Conservation (phyloP, 2,329 filamentous ascomycete genomes). For the Ophiobolus disseminans region DNA sequence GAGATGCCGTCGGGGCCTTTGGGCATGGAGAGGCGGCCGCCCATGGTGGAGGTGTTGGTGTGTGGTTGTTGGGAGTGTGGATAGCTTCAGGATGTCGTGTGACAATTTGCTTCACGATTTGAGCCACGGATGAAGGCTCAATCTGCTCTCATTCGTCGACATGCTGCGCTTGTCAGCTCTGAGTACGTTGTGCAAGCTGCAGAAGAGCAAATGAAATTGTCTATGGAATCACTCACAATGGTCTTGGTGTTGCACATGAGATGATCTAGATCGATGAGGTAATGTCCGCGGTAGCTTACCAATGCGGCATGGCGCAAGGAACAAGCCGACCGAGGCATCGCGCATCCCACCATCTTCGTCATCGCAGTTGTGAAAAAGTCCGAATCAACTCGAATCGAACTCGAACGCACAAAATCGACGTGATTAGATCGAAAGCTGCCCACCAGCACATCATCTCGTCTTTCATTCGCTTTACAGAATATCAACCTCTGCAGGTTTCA, state of each 20-base stretch:
- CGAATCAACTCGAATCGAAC: slow-evolving; percentile 5
- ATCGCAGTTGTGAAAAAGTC: slow-evolving; percentile 25
- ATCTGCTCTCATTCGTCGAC: slow-evolving; percentile 12
- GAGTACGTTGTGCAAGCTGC: slow-evolving; percentile 1
- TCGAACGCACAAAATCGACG: slow-evolving; percentile 5
- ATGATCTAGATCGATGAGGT: slow-evolving; percentile 32
- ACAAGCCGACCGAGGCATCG: slow-evolving; percentile 6
- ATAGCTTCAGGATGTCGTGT: slow-evolving; percentile 1
- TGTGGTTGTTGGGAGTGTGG: background rate
- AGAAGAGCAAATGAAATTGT: slow-evolving; percentile 17
- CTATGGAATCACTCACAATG: slow-evolving; percentile 2
- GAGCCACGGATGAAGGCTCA: too few relatives aligned
- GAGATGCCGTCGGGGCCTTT: slow-evolving; percentile 52
- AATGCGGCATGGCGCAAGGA: slow-evolving; percentile 23
- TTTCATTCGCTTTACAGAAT: slow-evolving; percentile 9
- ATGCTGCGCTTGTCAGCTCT: slow-evolving; percentile 16
- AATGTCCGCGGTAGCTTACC: slow-evolving; percentile 21
- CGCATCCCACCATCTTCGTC: slow-evolving; percentile 22
- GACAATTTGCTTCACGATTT: too few relatives aligned
- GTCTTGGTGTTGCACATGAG: slow-evolving; percentile 13
- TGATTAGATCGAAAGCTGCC: slow-evolving; percentile 4
- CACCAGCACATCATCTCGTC: background rate
- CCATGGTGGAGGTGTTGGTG: slow-evolving; percentile 46
- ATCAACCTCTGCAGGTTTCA: background rate
- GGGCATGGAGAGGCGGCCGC: slow-evolving; percentile 55